Base-by-base conservation (phyloP, 2,329 filamentous ascomycete genomes). In the Aplosporella prunicola region DNA sequence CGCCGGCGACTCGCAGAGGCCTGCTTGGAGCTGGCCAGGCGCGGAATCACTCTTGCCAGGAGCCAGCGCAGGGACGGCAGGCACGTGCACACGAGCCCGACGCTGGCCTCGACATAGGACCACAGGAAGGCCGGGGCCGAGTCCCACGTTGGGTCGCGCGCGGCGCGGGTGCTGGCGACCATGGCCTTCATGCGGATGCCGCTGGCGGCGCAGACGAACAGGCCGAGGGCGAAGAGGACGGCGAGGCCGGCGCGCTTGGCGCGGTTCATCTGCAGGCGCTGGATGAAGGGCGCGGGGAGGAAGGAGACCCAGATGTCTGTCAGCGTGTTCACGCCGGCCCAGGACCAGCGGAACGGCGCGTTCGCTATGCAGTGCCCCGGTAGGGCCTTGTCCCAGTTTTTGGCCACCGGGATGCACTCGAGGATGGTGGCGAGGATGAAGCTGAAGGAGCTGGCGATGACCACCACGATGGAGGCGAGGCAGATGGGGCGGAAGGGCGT, bases 101-200 rank as follows among this genome's bases (percentile, higher is more conserved):
- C 44, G 5, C 50, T 50, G 14, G 50, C 45, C 31, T 54, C 51
- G 28, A 54, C 50, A 23, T 47, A 52, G 7, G 49, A 51, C 51
- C 51, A 54, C 2, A 54, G 43, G 32, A 52, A 52, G 1, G 50
- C 45, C 2, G 50, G 49, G 5, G 46, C 47, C 8, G 50, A 51
- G 24, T 51, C 49, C 45, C 46, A 52, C 0, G 47, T 45, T 3
- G 47, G 44, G 5, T 45, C 46, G 10, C 51, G 46, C 16, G 39
- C 47, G 32, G 45, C 40, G 18, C 28, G 39, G 6, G 51, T 44
- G 5, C 41, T 45, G 11, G 43, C 36, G 2, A 47, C 47, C 3
- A 54, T 38, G 3, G 50, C 51, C 8, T 41, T 45, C 51, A 54
- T 52, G 34, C 51, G 51, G 5, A 54, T 42, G 9, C 42, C 44